Conservation (phyloP, 352 stramenopile species). For the Pilasporangium apinafurcum region DNA sequence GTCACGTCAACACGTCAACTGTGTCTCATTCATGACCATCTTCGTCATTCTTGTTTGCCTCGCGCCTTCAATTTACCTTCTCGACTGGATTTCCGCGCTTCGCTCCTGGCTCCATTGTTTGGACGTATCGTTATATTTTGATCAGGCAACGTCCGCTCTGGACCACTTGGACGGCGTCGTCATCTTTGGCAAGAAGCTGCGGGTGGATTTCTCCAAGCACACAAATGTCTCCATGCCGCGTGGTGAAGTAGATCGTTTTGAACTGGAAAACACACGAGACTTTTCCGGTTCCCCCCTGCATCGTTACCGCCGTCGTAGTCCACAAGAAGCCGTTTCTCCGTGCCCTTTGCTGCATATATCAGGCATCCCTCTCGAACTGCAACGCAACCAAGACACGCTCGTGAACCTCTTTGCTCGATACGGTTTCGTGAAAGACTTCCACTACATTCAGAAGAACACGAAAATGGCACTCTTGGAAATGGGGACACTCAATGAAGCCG, state of each 20-base stretch:
- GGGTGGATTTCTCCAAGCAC: constrained; percentile 83
- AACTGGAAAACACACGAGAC: constrained; percentile 78
- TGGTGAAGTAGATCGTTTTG: constrained; percentile 70
- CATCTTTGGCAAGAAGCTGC: constrained; percentile 74
- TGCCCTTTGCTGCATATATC: constrained; percentile 66
- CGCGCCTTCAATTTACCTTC: too few relatives aligned
- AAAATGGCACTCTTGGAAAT: constrained; percentile 82
- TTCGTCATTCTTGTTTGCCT: neutral
- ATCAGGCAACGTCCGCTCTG: constrained; percentile 64
- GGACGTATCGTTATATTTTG: neutral
- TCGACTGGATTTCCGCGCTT: too few relatives aligned
- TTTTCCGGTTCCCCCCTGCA: constrained; percentile 71
- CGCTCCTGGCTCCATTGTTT: too few relatives aligned
- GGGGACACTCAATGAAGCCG: constrained; percentile 63
- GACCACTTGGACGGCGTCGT: constrained; percentile 69
- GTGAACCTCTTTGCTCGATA: constrained; percentile 61
- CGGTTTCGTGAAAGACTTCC: constrained; percentile 70
- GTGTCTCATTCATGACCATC: neutral
- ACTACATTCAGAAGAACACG: constrained; percentile 63
- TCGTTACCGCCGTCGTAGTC: constrained; percentile 64
- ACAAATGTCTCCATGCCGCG: constrained; percentile 75
- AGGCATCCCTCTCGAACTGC: constrained; percentile 60
- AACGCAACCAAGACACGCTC: constrained; percentile 53
- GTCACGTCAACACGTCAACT: neutral
- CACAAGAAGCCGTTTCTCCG: constrained; percentile 54